phyloP scores from a whole-genome alignment of 176 grass and related monocot genomes.

The Juncus inflexus region DNA sequence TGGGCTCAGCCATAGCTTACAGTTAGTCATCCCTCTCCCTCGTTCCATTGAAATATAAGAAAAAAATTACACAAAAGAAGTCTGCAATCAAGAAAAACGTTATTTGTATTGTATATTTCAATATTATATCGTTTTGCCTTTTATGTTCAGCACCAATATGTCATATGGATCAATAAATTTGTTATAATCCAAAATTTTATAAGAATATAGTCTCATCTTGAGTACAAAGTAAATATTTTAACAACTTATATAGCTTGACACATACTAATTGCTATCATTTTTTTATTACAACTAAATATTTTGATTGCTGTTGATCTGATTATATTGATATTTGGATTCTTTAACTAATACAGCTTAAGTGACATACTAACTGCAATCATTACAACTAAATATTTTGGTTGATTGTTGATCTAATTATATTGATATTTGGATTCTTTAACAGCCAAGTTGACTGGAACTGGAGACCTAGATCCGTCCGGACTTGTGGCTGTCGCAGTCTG shows the following conservation, averaged over 20 bases:
- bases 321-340: constrained; percentile 10
- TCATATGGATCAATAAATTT: not conserved
- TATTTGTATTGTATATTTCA: too few species aligned
- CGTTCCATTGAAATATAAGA: not conserved
- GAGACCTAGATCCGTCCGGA: constrained; percentile 46
- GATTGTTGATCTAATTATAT: not conserved
- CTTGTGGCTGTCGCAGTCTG: constrained; percentile 60
- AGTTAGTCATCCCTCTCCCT: constrained; percentile 23
- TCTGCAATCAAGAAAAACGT: too few species aligned
- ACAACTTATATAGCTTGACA: too few species aligned
- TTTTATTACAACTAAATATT: too few species aligned
- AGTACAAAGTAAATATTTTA: not conserved
- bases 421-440: constrained; percentile 8
- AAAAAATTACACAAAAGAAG: not conserved
- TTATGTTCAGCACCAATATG: not conserved
- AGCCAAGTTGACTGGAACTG: constrained; percentile 50
- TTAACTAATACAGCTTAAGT: too few species aligned
- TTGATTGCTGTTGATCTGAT: too few species aligned
- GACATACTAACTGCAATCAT: too few species aligned
- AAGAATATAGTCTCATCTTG: not conserved
- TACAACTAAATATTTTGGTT: too few species aligned
- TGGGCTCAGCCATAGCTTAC: constrained; percentile 75
- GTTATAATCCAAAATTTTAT: not conserved
- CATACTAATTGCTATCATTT: too few species aligned
- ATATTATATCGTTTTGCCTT: not conserved